Conservation (phyloP, 2,329 filamentous ascomycete species). For the Hypoxylon sp. region DNA sequence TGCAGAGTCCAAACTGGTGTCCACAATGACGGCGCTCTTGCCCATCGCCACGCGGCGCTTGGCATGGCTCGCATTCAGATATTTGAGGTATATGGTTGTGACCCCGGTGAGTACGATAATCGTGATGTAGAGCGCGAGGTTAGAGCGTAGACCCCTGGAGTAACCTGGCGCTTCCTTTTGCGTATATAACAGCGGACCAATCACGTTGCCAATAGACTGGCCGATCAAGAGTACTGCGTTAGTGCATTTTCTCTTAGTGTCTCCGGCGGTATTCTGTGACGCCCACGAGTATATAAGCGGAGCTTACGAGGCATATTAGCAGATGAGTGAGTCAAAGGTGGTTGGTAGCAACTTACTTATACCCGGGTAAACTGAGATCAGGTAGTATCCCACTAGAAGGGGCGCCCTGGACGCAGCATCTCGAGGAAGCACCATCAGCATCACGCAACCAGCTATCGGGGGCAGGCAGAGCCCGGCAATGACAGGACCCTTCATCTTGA, state of each 20-base stretch:
- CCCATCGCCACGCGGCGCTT: constrained; percentile 67
- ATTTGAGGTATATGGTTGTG: constrained; percentile 46
- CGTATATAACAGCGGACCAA: constrained; percentile 76
- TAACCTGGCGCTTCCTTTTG: constrained; percentile 71
- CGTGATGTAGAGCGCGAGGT: constrained; percentile 72
- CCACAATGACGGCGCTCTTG: constrained; percentile 70
- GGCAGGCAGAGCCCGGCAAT: constrained; percentile 54
- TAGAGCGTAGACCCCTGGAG: constrained; percentile 69
- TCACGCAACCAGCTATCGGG: constrained; percentile 50
- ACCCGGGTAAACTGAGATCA: constrained; percentile 69
- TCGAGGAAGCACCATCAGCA: constrained; percentile 50
- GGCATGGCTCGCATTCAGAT: constrained; percentile 40
- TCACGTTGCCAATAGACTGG: constrained; percentile 75
- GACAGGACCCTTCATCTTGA: constrained; percentile 67
- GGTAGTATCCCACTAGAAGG: constrained; percentile 58
- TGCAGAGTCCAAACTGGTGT: constrained; percentile 70
- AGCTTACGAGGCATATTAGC: constrained; percentile 56
- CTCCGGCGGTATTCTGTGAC: constrained; percentile 74
- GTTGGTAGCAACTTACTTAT: constrained; percentile 58
- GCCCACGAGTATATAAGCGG: constrained; percentile 74
- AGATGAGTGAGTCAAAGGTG: neutral
- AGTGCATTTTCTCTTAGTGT: constrained; percentile 78
- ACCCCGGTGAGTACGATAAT: constrained; percentile 67
- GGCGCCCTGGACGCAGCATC: constrained; percentile 48
- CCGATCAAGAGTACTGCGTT: constrained; percentile 76